Base-by-base conservation (phyloP, 2,329 filamentous ascomycete genomes). In the Pezicula rhizophila region DNA sequence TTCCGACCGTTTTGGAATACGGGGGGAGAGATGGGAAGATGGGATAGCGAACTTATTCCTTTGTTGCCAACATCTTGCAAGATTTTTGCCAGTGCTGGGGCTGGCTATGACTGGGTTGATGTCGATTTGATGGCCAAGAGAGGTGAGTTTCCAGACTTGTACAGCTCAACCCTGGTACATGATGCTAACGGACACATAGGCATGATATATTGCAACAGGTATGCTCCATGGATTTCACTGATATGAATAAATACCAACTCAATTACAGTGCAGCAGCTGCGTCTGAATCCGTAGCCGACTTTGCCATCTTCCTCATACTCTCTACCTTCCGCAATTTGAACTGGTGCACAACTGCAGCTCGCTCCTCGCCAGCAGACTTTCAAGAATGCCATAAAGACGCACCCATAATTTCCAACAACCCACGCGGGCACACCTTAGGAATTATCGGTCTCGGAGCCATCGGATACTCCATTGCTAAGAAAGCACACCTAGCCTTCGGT, bases 241-340 rank as follows among this genome's bases (percentile, higher is more conserved):
- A 23, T n/a, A 7, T 18, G 38, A 20, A 50, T 54, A 25, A 49
- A 39, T 45, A 34, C 12, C 8, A 25, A 11, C 40, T 25, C 20
- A 23, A 7, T 10, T 10, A 42, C 25, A 63, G 80, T 2, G 84
- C 84, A 2, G 75, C 80, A 2, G 84, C 85, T 0, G 84, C 83
- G 33, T 82, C 82, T 6, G 85, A 89, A 59, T 80, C 84, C 4
- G 85, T 89, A 1, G 84, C 85, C 45, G 86, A 89, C 64, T 80
- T 86, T 52, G 80, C 83, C 15, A 72, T 87, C 37, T 82, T 81
- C 59, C 76, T 85, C 57, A 78, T 89, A 56, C 77, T 90, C 44
- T 77, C 78, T 8, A 81, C 79, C 12, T 89, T 88, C 69, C 81
- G 85, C 45, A 74, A 79, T 41, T 75, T 89, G 11, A 73, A 79